These are phyloP conservation scores for Irpex lacteus DNA, from an alignment of 1,284 basidiomycete species.

Conservation along the genomic window DNA sequence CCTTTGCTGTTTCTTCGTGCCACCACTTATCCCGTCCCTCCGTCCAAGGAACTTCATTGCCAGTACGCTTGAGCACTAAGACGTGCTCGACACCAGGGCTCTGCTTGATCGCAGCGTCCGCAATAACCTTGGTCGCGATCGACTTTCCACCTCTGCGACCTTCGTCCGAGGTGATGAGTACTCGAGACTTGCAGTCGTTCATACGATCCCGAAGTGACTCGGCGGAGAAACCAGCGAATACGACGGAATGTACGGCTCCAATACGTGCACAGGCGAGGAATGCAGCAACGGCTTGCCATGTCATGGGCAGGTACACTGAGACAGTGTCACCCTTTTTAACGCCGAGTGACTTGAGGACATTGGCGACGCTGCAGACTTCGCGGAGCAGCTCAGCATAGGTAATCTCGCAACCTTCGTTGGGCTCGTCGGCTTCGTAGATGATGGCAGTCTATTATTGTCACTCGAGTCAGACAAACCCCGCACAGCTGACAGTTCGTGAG, in stretches of 20 bases:
- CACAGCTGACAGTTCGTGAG: neutral
- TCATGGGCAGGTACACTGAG: constrained; percentile 87
- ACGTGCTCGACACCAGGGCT: constrained; percentile 89
- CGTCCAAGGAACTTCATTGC: constrained; percentile 80
- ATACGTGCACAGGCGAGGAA: constrained; percentile 98
- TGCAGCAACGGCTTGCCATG: constrained; percentile 92
- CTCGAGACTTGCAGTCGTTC: constrained; percentile 85
- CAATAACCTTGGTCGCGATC: constrained; percentile 95
- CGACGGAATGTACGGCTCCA: constrained; percentile 97
- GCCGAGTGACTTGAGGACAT: constrained; percentile 88
- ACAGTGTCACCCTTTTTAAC: constrained; percentile 97
- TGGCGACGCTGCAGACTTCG: constrained; percentile 88
- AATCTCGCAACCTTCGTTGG: constrained; percentile 76
- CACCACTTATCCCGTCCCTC: constrained; percentile 94
- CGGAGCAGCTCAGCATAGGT: constrained; percentile 85
- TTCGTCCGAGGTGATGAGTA: constrained; percentile 96
- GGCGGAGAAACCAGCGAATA: constrained; percentile 98
- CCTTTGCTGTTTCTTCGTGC: constrained; percentile 87
- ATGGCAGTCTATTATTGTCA: constrained; percentile 75
- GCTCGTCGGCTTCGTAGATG: constrained; percentile 98
- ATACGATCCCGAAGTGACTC: constrained; percentile 95
- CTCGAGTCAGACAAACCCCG: neutral
- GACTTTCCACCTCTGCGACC: constrained; percentile 92
- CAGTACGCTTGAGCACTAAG: constrained; percentile 88
- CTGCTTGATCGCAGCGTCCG: constrained; percentile 88